Base-by-base conservation (phyloP, 1,284 basidiomycete species). In the Boletellus sp. region DNA sequence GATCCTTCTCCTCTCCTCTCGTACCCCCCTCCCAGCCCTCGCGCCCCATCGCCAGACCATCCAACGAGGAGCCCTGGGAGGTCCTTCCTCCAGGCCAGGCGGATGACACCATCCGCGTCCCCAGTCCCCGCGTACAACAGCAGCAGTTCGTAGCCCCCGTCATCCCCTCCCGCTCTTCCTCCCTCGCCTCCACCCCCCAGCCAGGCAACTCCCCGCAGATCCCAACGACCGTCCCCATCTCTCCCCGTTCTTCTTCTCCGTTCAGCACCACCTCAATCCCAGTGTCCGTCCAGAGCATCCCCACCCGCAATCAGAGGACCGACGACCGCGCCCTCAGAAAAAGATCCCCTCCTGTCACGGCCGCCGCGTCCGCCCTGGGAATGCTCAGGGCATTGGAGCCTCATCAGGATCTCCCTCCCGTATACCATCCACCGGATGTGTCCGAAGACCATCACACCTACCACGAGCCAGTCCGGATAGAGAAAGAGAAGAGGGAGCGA, bases 361-460 rank as follows among this genome's bases (percentile, higher is more conserved):
- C 38, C 8, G 61, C 59, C 3, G 63, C 65, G 6, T 64, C 73
- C 8, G 81, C 80, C 1, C 63, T 84, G 19, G 78, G 77, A 19
- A 84, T 86, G 37, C 70, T 86, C 50, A 73, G 72, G 48, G 73
- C 83, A 8, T 69, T 86, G 8, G 83, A 86, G 51, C 81, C 84
- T 0, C 71, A 69, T 28, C 60, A 69, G 12, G 66, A 64, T 21
- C 32, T 65, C 21, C 32, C 57, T 16, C 53, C 58, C 0, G 33
- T 55, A 5, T 57, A 55, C 24, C 57, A 60, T 28, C 60, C 60
- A n/a, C 44, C 55, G 47, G 50, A 69, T 60, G 51, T 62, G 40
- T 55, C 69, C 47, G 58, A 66, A 10, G 74, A 61, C 57, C 43
- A 57, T 8, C 66, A 66, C 35, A 60, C 54, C 32, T 63, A 57